A percentile compares a stretch with the other conserved stretches of the same genome.
Conservation (phyloP, 2,329 filamentous ascomycete genomes). For the Gnomoniopsis smithogilvyi region DNA sequence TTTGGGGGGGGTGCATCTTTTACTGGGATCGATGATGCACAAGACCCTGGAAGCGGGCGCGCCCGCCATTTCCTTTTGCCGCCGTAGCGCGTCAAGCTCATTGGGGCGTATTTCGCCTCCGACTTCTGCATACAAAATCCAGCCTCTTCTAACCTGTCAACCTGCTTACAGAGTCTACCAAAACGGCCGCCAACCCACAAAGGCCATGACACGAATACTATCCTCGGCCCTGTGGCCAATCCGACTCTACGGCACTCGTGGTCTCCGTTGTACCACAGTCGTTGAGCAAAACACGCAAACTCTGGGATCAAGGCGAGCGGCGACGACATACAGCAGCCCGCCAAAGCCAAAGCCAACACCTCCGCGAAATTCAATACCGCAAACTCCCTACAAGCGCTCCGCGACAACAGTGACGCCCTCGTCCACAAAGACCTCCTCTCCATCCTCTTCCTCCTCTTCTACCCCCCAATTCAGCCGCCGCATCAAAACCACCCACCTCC, state of each 20-base stretch:
- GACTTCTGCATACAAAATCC: neutral
- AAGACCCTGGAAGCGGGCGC: no score
- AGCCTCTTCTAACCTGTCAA: neutral
- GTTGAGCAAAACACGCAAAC: neutral
- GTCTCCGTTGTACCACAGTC: neutral
- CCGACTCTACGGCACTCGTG: slow-evolving; percentile 2
- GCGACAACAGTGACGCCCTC: slow-evolving; percentile 2
- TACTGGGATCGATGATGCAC: neutral
- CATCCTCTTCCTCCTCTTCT: neutral
- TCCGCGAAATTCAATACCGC: neutral
- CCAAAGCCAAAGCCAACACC: neutral
- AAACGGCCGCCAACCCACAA: neutral
- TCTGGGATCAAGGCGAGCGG: slow-evolving; percentile 3
- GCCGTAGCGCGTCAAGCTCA: neutral
- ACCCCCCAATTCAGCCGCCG: neutral
- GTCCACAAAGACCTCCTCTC: neutral
- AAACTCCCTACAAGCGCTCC: slow-evolving; percentile 11
- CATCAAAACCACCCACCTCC: neutral
- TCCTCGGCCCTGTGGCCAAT: slow-evolving; percentile 14
- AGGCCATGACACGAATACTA: slow-evolving; percentile 14
- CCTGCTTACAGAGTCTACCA: neutral
- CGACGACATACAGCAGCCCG: slow-evolving; percentile 7
- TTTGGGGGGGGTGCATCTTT: neutral
- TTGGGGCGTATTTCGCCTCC: neutral
- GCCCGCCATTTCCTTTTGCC: neutral